These are phyloP conservation scores for Hanseniaspora taiwanica DNA, from an alignment of 805 yeast species.

Conservation along the genomic window DNA sequence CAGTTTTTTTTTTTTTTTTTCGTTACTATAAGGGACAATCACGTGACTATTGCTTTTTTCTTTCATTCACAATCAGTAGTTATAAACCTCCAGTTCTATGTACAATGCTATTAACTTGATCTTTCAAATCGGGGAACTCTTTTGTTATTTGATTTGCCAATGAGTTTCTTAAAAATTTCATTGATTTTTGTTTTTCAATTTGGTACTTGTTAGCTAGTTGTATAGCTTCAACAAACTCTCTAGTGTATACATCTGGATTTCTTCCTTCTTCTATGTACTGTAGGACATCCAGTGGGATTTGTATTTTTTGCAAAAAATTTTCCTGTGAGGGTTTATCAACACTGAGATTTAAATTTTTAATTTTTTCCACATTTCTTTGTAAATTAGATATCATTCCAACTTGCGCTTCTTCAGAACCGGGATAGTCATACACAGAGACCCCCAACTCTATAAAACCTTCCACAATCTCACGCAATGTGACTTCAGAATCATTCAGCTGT, in stretches of 20 bases:
- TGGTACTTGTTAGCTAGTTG: constrained; percentile 78
- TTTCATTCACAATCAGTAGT: no score
- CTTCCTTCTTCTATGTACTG: constrained; percentile 92
- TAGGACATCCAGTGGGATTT: constrained; percentile 73
- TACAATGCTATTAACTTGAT: constrained; percentile 43
- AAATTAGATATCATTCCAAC: constrained; percentile 32
- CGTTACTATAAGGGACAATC: no score
- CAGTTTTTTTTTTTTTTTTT: no score
- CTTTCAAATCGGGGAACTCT: constrained; percentile 68
- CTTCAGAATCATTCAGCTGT: constrained; percentile 18
- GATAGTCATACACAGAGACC: constrained; percentile 84
- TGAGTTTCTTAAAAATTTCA: constrained; percentile 45
- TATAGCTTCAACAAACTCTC: constrained; percentile 94
- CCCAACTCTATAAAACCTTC: constrained; percentile 85
- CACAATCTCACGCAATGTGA: constrained; percentile 35
- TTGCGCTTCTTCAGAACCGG: constrained; percentile 73
- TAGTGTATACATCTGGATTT: constrained; percentile 91
- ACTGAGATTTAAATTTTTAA: constrained; percentile 21
- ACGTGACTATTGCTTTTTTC: no score
- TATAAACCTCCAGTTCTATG: constrained; percentile 28
- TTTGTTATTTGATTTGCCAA: constrained; percentile 55
- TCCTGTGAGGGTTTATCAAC: constrained; percentile 1
- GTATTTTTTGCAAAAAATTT: constrained; percentile 25
- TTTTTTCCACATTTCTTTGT: constrained; percentile 30
- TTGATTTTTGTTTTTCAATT: constrained; percentile 70